These are phyloP conservation scores for Penicillium sp. DNA, from an alignment of 2,329 filamentous ascomycete genomes.

Conservation along the genomic window DNA sequence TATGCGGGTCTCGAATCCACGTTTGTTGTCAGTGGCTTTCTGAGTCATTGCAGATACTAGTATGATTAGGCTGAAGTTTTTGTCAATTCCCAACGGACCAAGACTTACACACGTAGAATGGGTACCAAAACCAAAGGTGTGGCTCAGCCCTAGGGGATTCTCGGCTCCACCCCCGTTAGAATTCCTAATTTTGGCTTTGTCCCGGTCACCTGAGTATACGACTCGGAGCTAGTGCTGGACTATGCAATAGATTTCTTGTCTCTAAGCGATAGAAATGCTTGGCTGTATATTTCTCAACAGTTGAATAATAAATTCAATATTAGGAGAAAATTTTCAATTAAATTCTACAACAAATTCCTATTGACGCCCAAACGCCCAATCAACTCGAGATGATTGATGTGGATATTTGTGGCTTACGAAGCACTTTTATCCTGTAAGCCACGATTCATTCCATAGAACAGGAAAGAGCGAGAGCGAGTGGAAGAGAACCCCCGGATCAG, in stretches of 20 bases:
- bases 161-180: conserved; percentile 13
- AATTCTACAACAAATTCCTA: conserved; percentile 3
- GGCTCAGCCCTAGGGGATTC: conserved; percentile 22
- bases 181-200: conserved; percentile 12
- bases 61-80: conserved; percentile 8
- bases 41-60: conserved; percentile 9
- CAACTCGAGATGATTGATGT: neutral
- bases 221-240: conserved; percentile 10
- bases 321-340: neutral
- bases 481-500: conserved; percentile 11
- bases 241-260: neutral
- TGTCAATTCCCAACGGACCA: conserved; percentile 3
- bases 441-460: conserved; percentile 6
- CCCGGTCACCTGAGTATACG: conserved; percentile 12
- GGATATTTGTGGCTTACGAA: conserved; percentile 5
- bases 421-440: conserved; percentile 7
- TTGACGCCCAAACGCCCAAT: conserved; percentile 11
- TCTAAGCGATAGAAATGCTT: conserved; percentile 6
- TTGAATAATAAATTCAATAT: neutral
- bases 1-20: neutral
- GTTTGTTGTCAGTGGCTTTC: neutral
- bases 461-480: neutral
- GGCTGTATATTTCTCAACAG: neutral
- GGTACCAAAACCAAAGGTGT: conserved; percentile 16
- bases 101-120: neutral